Percentiles rank a stretch among this genome's conserved stretches.
Conservation (phyloP, 768 basidiomycete genomes). For the Termitomyces sp. region DNA sequence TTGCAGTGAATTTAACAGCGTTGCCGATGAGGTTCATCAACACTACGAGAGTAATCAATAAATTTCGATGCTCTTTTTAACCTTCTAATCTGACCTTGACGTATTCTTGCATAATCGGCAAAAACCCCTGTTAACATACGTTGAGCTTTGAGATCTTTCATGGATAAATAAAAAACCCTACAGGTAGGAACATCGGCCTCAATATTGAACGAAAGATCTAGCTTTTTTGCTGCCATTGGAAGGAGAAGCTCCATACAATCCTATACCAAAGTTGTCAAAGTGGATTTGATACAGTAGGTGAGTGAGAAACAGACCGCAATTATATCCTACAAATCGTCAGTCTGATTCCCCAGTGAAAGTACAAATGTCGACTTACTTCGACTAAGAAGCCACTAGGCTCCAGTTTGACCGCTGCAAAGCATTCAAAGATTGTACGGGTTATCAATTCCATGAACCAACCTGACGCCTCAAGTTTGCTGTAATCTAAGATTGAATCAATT, state of each 20-base stretch:
- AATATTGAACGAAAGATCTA: slow-evolving; percentile 73
- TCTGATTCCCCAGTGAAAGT: not conserved
- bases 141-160: not conserved
- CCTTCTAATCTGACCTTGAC: slow-evolving; percentile 48
- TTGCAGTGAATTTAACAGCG: slow-evolving; percentile 69
- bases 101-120: slow-evolving; percentile 70
- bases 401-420: slow-evolving; percentile 55
- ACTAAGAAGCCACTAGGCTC: slow-evolving; percentile 64
- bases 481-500: slow-evolving; percentile 76
- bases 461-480: slow-evolving; percentile 76
- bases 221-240: slow-evolving; percentile 71
- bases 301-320: slow-evolving; percentile 47
- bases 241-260: slow-evolving; percentile 77
- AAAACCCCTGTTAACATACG: slow-evolving; percentile 50
- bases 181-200: slow-evolving; percentile 63
- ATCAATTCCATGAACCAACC: slow-evolving; percentile 29
- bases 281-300: not conserved
- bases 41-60: slow-evolving; percentile 33
- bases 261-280: slow-evolving; percentile 26
- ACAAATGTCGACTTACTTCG: slow-evolving; percentile 37
- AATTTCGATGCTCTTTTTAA: not conserved
- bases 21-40: slow-evolving; percentile 79
- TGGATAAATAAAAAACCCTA: slow-evolving; percentile 22
- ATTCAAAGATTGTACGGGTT: slow-evolving; percentile 6
- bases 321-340: slow-evolving; percentile 42